Base-by-base conservation (phyloP, 257 asterid genomes). In the Penstemon barbatus region DNA sequence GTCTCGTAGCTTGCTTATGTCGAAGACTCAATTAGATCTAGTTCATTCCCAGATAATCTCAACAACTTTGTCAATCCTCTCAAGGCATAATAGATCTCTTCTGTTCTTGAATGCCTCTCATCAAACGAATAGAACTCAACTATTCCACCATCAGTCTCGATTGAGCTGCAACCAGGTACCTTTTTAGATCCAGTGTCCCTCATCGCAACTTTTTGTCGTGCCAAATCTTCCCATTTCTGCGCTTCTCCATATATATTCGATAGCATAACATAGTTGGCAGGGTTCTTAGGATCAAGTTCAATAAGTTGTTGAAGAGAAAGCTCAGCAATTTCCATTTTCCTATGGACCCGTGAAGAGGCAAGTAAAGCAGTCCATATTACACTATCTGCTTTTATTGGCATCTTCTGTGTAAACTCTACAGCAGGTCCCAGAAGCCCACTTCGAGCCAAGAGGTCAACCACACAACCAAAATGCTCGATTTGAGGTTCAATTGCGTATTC, bases 391-490 rank as follows among this genome's bases (percentile, higher is more conserved):
- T 76, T 68, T 5, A 90, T 19, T 1, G 95, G 93, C 97, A 92
- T 88, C 63, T 73, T 81, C 19, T 70, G 58, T 41, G 85, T 78
- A 72, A 92, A 85, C 73, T 90, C 88, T 81, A 86, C 66, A 51
- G 98, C 98, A 39, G 78, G 82, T 71, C 84, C 86, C 44, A 92
- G 33, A 68, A 77, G 91, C 48, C 98, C 98, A 37, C 81, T 82
- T 54, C 96, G 74, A 18, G 90, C 88, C 63, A 90, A 66, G 25
- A 90, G 86, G 74, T 90, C 98, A 43, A 90, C 95, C 70, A 92
- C 83, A 61, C 97, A 92, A 4, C 98, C 98, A 57, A 82, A 92
- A 63, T 90, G 97, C 87, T 88, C 89, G 46, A 92, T 86, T 66
- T 53, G 71, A 8, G 96, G 93, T 13, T 58, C 75, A 36, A 90